Evolutionary conservation across 2,329 filamentous ascomycete species (phyloP).

Genomic region (Penicillium sp.): DNA sequence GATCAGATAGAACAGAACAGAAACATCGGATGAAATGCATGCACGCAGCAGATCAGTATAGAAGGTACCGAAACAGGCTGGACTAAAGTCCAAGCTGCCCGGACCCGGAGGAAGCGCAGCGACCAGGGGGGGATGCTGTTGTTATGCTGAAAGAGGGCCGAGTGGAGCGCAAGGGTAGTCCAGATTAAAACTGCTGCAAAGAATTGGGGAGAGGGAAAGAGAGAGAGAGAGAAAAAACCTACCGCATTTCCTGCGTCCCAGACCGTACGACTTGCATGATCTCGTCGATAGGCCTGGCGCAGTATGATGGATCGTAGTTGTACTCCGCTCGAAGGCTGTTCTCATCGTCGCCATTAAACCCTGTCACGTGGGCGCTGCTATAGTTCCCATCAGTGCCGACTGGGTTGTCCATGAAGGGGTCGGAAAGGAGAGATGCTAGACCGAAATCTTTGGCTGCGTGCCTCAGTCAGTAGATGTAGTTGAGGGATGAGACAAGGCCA

Average conservation of each 20-base stretch:
- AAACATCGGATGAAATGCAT: slow-evolving; percentile 31
- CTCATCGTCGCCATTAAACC: slow-evolving; percentile 49
- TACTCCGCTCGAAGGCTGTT: slow-evolving; percentile 52
- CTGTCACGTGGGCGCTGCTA: slow-evolving; percentile 37
- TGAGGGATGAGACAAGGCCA: neutral
- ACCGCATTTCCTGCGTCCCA: slow-evolving; percentile 56
- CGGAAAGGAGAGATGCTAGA: slow-evolving; percentile 36
- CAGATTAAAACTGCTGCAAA: slow-evolving; percentile 38
- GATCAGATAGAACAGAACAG: slow-evolving; percentile 20
- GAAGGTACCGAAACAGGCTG: slow-evolving; percentile 30
- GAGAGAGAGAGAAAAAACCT: slow-evolving; percentile 44
- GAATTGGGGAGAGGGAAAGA: slow-evolving; percentile 9
- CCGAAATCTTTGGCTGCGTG: neutral
- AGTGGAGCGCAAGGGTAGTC: slow-evolving; percentile 37
- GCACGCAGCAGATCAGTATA: slow-evolving; percentile 31
- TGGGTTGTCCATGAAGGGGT: slow-evolving; percentile 43
- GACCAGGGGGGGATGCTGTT: slow-evolving; percentile 29
- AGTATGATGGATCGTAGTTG: too few species aligned
- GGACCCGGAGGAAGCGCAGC: slow-evolving; percentile 32
- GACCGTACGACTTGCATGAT: slow-evolving; percentile 34
- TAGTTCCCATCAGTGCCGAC: slow-evolving; percentile 45
- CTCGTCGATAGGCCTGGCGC: too few species aligned
- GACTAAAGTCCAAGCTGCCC: slow-evolving; percentile 35
- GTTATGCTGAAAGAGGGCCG: slow-evolving; percentile 26
- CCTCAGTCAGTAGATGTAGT: neutral